These are phyloP conservation scores for Trypanosoma melophagium DNA, from an alignment of 208 protist species.

Conservation along the genomic window DNA sequence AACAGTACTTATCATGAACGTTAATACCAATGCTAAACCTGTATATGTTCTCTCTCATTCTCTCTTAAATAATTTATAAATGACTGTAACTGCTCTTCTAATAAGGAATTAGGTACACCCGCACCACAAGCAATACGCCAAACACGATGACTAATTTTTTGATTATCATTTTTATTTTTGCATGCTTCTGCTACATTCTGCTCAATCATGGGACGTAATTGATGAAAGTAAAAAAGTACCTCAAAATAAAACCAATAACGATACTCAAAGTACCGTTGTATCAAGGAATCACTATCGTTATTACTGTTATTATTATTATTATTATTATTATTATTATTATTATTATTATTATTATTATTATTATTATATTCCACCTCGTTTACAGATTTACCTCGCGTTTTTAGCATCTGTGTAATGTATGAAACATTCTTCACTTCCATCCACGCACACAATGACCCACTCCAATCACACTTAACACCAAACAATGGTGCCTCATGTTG, in stretches of 20 bases:
- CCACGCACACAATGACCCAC: slow-evolving; percentile 8
- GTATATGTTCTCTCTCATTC: not conserved
- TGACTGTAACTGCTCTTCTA: slow-evolving; percentile 4
- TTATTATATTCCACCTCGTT: not conserved
- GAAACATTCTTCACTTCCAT: slow-evolving; percentile 23
- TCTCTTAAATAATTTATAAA: slow-evolving; percentile 9
- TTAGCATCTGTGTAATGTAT: slow-evolving; percentile 16
- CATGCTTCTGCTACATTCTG: slow-evolving; percentile 19
- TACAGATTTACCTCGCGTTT: not conserved
- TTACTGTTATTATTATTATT: not conserved
- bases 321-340: not conserved
- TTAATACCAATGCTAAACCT: not conserved
- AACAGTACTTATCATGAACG: not conserved
- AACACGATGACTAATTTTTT: not conserved
- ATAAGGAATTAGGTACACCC: slow-evolving; percentile 6
- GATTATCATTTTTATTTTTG: not conserved
- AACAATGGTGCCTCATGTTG: slow-evolving; percentile 7
- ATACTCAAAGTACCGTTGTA: slow-evolving; percentile 54
- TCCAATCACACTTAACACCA: not conserved
- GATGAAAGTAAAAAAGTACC: slow-evolving; percentile 54
- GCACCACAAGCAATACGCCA: slow-evolving; percentile 18
- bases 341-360: not conserved
- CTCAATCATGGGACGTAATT: slow-evolving; percentile 28
- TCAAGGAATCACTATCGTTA: not conserved
- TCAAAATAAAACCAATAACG: slow-evolving; percentile 77